Base-by-base conservation (phyloP, 192 early-diverging fungal genomes). In the Lobosporangium transversale region DNA sequence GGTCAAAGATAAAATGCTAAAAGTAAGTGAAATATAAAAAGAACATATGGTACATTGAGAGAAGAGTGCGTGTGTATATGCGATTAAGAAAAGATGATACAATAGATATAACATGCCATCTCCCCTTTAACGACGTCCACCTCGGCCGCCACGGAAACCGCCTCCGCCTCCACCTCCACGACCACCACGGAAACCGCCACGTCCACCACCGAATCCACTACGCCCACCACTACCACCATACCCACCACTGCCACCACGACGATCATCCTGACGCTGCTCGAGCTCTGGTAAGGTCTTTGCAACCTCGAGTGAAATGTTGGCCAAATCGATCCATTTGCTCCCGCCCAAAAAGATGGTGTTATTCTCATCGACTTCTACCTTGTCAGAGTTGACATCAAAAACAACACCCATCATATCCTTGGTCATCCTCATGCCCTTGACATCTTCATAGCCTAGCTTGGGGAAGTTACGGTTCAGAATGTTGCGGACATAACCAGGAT, bases 401-500 rank as follows among this genome's bases (percentile, higher is more conserved):
- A 95, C 92, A 24, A 93, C 92, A 47, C 94, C 92, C 73, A 42
- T 82, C 59, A 80, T 86, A 42, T 97, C 97, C 57, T 87, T 91
- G 56, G 86, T 89, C 85, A 97, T 92, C 31, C 93, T 85, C 93
- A 94, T 96, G 50, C 84, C 83, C 58, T 81, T 85, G 59, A 92
- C 89, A 62, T 93, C 93, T 50, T 89, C 90, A 29, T 90, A 93
- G 6, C 76, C 68, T 26, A 98, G 73, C 21, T 84, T 85, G 2
- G 93, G 92, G 65, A 90, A 89, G 50, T 86, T 67, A 40, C 89
- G 89, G 65, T 85, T 88, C 44, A 95, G 58, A 35, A 92, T 90
- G 40, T 88, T 87, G 68, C 91, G 90, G 61, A 96, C 89, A 63
- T 92, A 96, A 23, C 95, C 95, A 24, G 88, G 83, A 37, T 96